Evolutionary conservation across 2,329 filamentous ascomycete species (phyloP).

Genomic region (Iodosphaeria phyllophila): DNA sequence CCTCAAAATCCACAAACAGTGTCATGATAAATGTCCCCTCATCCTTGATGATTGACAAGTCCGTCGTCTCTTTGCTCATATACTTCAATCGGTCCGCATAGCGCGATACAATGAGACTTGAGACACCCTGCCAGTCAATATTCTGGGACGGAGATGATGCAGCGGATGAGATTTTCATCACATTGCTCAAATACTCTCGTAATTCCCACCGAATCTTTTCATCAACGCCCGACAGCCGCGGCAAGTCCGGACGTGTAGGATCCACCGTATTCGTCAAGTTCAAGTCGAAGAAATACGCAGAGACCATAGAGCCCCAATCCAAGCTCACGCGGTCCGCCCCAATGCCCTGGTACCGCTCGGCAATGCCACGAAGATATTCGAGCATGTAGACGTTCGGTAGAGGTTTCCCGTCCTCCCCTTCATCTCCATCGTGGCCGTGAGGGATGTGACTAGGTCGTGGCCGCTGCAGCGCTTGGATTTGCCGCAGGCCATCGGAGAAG

Average conservation of each 20-base stretch:
- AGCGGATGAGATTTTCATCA: no score
- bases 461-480: constrained; percentile 2
- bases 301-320: constrained; percentile 5
- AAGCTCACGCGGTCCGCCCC: constrained; percentile 1
- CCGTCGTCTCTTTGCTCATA: constrained; percentile 4
- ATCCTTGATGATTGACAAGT: constrained; percentile 1
- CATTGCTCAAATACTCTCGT: constrained; percentile 1
- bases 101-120: constrained; percentile 33
- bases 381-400: constrained; percentile 1
- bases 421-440: no score
- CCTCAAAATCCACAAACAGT: constrained; percentile 10
- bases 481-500: constrained; percentile 24
- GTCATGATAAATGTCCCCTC: constrained; percentile 8
- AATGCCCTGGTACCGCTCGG: constrained; percentile 4
- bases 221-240: constrained; percentile 1
- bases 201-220: no score
- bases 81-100: constrained; percentile 26
- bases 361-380: constrained; percentile 3
- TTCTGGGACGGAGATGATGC: no score
- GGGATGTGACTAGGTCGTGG: no score
- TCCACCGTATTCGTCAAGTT: constrained; percentile 4
- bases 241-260: constrained; percentile 3
- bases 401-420: background rate
- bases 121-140: constrained; percentile 33
- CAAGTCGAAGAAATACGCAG: constrained; percentile 4